phyloP scores from a whole-genome alignment of 2,329 filamentous ascomycete genomes.

The Fonsecaea multimorphosa region DNA sequence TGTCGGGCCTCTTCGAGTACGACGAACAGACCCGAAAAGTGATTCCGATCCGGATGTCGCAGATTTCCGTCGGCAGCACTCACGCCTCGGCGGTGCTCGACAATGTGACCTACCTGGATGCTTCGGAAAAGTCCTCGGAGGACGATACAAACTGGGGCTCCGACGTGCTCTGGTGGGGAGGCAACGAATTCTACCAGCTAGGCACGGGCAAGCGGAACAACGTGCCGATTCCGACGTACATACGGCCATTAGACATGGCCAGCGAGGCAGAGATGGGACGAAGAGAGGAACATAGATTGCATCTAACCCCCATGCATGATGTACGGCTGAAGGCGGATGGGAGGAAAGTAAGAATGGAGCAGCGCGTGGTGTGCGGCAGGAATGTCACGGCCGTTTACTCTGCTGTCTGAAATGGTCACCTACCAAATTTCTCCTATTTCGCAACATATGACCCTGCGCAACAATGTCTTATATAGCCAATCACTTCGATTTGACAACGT shows the following conservation, averaged over 20 bases:
- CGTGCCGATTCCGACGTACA: constrained; percentile 74
- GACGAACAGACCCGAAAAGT: constrained; percentile 73
- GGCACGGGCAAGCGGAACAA: constrained; percentile 91
- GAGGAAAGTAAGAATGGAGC: constrained; percentile 76
- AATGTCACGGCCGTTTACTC: constrained; percentile 85
- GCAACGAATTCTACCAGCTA: constrained; percentile 91
- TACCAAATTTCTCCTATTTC: not conserved
- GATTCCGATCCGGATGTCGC: constrained; percentile 77
- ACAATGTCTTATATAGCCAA: not conserved
- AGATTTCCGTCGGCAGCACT: constrained; percentile 75
- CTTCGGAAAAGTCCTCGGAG: constrained; percentile 57
- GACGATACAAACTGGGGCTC: constrained; percentile 86
- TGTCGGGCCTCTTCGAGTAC: constrained; percentile 86
- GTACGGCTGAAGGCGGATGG: constrained; percentile 66
- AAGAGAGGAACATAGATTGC: constrained; percentile 74
- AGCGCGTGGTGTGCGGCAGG: constrained; percentile 85
- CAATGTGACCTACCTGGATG: constrained; percentile 73
- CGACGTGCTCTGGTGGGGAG: constrained; percentile 91
- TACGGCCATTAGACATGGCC: constrained; percentile 73
- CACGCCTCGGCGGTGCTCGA: constrained; percentile 84
- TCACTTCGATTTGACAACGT: not conserved
- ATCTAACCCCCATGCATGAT: constrained; percentile 78
- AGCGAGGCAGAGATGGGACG: constrained; percentile 67
- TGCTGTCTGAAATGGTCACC: constrained; percentile 48
- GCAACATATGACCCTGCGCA: not conserved